phyloP scores from a whole-genome alignment of 257 asterid species.

The Misopates orontium region DNA sequence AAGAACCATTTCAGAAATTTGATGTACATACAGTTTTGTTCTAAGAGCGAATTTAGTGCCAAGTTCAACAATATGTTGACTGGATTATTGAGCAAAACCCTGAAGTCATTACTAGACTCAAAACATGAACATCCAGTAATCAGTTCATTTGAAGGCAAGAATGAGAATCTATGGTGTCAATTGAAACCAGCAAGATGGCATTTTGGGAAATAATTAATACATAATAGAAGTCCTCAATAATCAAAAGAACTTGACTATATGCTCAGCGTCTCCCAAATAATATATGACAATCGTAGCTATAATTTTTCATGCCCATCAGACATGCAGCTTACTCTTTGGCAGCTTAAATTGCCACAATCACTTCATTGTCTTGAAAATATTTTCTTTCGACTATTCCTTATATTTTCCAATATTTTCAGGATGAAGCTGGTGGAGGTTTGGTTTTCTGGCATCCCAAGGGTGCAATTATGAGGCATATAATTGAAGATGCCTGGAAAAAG shows the following conservation, averaged over 20 bases:
- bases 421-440: constrained; percentile 98
- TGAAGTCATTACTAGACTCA: no score
- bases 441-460: constrained; percentile 99
- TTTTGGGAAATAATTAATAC: no score
- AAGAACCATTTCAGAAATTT: no score
- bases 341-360: neutral
- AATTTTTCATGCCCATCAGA: neutral
- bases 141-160: no score
- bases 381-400: constrained; percentile 6
- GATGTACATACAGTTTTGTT: no score
- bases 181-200: no score
- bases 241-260: neutral
- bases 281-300: neutral
- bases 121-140: no score
- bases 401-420: constrained; percentile 72
- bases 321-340: constrained; percentile 2
- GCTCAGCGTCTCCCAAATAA: neutral
- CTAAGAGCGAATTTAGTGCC: no score
- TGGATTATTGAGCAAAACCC: no score
- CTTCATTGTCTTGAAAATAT: constrained; percentile 2
- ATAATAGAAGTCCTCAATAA: neutral
- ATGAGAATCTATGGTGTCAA: no score
- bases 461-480: constrained; percentile 78
- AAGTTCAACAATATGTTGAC: no score
- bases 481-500: constrained; percentile 90